Base-by-base conservation (phyloP, 139 green algal species). In the Zygnema circumcarinatum region DNA sequence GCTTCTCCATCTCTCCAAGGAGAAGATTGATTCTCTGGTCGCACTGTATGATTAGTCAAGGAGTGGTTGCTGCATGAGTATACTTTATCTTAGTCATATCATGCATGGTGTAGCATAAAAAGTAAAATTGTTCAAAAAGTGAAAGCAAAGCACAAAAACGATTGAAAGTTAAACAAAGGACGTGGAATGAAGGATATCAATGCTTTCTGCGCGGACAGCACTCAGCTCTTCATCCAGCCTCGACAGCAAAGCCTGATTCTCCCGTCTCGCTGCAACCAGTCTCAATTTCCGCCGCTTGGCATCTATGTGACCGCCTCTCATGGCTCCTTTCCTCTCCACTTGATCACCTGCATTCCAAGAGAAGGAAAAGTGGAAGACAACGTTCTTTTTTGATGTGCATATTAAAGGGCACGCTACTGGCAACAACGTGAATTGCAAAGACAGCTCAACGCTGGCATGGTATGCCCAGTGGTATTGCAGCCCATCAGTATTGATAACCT, bases 231-330 rank as follows among this genome's bases (percentile, higher is more conserved):
- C 11, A 32, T 52, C 36, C 75, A 89, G 21, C 82, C 89, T 21
- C 21, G 32, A 16, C 2, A 86, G 53, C 76, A 76, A 40, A 79
- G 53, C 36, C 32, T 76, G 72, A 32, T 32, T 74, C 16, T 67
- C 54, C 2, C 79, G 33, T 32, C 92, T 67, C 32, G 33, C 74
- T 68, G 88, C 89, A 16, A 93, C 67, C 11, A 85, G 82, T 83
- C 91, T 93, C 79, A 98, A 62, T 22, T 69, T 42, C 32, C 75
- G 93, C 3, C 82, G 90, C 22, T 74, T 52, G 41, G 67, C 2
- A 81, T 98, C 96, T 29, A 94, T 87, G 86, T 93, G 95, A 22
- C 96, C 96, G 20, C 96, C 96, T 0, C 90, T 95, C 85, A 98
- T 84, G 2, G 94, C 88, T 68, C 96, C 96, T 74, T 93, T 94